Percentiles rank a stretch among this genome's conserved stretches.
These are phyloP conservation scores for Penicillium sp. DNA, from an alignment of 2,329 filamentous ascomycete species.

Conservation along the genomic window DNA sequence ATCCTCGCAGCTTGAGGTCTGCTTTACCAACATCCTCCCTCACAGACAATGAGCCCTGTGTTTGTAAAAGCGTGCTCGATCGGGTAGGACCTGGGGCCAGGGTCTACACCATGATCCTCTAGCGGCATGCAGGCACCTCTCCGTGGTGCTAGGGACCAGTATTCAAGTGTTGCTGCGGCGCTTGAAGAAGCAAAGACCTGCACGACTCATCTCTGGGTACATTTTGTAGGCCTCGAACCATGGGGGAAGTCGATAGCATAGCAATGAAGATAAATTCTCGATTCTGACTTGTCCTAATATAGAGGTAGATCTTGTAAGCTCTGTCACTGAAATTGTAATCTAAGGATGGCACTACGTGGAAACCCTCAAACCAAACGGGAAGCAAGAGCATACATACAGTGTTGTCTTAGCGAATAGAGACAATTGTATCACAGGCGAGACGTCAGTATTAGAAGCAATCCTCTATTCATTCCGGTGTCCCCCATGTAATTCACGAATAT, in stretches of 20 bases:
- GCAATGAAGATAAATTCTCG: conserved; percentile 2
- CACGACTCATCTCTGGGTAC: neutral
- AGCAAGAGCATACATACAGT: neutral
- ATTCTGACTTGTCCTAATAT: neutral
- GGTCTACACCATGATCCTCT: no score
- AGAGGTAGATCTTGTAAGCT: neutral
- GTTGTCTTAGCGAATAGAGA: conserved; percentile 1
- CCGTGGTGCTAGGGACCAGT: neutral
- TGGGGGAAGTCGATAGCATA: conserved; percentile 1
- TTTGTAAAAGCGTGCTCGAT: no score
- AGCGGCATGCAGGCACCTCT: no score
- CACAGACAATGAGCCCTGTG: neutral
- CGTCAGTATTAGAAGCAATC: neutral
- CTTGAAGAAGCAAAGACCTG: conserved; percentile 1
- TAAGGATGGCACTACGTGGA: conserved; percentile 1
- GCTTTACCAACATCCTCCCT: conserved; percentile 1
- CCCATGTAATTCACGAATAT: neutral
- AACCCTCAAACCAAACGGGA: neutral
- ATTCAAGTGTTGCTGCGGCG: neutral
- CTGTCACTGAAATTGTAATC: neutral
- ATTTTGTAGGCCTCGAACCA: neutral
- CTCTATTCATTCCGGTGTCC: neutral
- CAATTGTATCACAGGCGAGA: neutral
- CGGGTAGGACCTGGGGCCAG: no score
- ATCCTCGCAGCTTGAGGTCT: neutral